Percentiles rank a stretch among this genome's conserved stretches.
phyloP scores from a whole-genome alignment of 345 rosid genomes.

The Conringia planisiliqua region DNA sequence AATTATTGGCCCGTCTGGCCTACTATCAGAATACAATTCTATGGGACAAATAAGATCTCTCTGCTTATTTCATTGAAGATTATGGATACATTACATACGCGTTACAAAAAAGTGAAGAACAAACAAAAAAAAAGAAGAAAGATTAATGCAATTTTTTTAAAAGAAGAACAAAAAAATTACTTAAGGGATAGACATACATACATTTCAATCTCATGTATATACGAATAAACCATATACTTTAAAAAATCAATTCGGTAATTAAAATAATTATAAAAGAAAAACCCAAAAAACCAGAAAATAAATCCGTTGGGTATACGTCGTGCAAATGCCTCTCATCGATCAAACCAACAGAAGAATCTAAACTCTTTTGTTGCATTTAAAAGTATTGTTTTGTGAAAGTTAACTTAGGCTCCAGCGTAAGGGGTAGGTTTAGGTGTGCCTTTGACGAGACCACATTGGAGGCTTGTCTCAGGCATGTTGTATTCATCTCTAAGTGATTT shows the following conservation, averaged over 20 bases:
- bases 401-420: constrained; percentile 45
- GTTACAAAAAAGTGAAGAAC: constrained; percentile 25
- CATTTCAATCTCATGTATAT: constrained; percentile 21
- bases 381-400: not conserved
- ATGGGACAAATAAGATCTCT: constrained; percentile 23
- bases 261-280: not conserved
- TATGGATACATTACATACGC: constrained; percentile 24
- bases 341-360: constrained; percentile 19
- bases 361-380: constrained; percentile 24
- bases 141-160: constrained; percentile 7
- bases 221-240: constrained; percentile 25
- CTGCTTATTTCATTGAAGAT: constrained; percentile 26
- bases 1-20: not conserved
- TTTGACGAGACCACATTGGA: constrained; percentile 55
- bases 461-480: constrained; percentile 60
- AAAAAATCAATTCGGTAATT: not conserved
- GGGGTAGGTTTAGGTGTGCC: constrained; percentile 57
- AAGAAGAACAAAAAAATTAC: not conserved
- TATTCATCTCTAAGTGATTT: constrained; percentile 87
- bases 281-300: constrained; percentile 10
- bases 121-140: not conserved
- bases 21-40: not conserved
- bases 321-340: constrained; percentile 18
- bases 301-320: not conserved
- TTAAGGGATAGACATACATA: constrained; percentile 30